Evolutionary conservation across 2,329 filamentous ascomycete genomes (phyloP), one percentile per base, ranked within the genome.

Genomic region (Monosporascus sp.): DNA sequence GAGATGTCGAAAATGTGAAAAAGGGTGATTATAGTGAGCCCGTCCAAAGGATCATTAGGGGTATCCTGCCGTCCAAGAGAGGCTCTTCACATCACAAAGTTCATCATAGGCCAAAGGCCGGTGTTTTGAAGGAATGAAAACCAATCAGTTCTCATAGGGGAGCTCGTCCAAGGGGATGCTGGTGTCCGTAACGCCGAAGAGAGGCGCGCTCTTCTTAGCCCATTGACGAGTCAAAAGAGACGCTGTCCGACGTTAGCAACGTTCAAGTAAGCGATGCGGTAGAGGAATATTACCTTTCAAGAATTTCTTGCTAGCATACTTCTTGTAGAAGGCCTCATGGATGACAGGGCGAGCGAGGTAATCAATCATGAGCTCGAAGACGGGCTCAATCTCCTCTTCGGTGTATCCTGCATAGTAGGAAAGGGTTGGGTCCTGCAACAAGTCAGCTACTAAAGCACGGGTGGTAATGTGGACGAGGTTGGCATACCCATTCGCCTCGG

Each of bases 261-360:
- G 48, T 9, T 22, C 37, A 51, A 41, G 51, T 60, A 51, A 55
- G 68, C 68, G 54, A 69, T 63, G 50, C 56, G 50, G 26, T 50
- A 26, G 37, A 41, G 15, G 28, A 22, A 53, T 64, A 81, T 75
- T 85, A 96, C 93, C 92, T 78, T 99, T 99, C 65, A 97, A 77
- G 76, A 97, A 99, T 76, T 96, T 97, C 80, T 97, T 99, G 83
- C 91, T 96, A 53, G 94, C 94, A 71, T 99, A 99, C 75, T 99
- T 99, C 83, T 96, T 96, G 81, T 97, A 97, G 80, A 99, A 97
- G 38, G 94, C 95, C 70, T 97, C 93, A 68, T 99, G 94, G 44
- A 87, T 83, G 51, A 97, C 89, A 26, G 93, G 94, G 14, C 89
- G 86, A 55, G 89, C 88, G 40, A 99, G 86, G 70, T 99, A 99